Evolutionary conservation across 1,139 yeast genomes (phyloP).

Genomic region (Yamadazyma oceani): DNA sequence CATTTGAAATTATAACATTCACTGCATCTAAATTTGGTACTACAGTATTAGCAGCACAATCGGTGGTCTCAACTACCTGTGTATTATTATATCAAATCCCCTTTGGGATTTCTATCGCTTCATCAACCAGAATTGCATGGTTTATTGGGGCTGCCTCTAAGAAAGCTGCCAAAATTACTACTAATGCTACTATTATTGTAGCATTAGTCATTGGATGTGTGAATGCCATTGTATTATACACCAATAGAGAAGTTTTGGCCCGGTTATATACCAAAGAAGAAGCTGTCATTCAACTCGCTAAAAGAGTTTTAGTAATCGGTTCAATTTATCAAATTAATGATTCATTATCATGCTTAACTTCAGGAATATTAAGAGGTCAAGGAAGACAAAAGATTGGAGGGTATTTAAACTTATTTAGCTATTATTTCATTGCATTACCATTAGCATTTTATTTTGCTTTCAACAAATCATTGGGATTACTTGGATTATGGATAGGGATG

Average conservation of each 20-base stretch:
- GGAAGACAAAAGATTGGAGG: conserved; percentile 68
- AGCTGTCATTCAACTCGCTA: conserved; percentile 50
- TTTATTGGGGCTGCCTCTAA: conserved; percentile 70
- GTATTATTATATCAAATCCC: conserved; percentile 72
- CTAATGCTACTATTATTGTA: conserved; percentile 40
- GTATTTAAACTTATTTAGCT: conserved; percentile 53
- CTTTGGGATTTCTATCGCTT: conserved; percentile 71
- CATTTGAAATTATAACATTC: conserved; percentile 63
- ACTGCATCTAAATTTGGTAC: conserved; percentile 67
- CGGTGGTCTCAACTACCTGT: conserved; percentile 68
- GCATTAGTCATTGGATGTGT: conserved; percentile 45
- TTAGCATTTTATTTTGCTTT: conserved; percentile 56
- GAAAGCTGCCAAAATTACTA: conserved; percentile 44
- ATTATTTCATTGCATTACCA: conserved; percentile 61
- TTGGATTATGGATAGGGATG: conserved; percentile 67
- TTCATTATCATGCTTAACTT: conserved; percentile 52
- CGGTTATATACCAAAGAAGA: conserved; percentile 51
- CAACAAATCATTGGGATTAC: conserved; percentile 38
- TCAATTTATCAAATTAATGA: conserved; percentile 63
- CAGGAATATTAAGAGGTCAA: conserved; percentile 65
- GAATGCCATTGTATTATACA: conserved; percentile 36
- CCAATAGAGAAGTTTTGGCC: conserved; percentile 43
- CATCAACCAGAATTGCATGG: conserved; percentile 78
- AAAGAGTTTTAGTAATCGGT: conserved; percentile 52
- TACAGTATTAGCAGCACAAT: conserved; percentile 67